Percentiles rank a stretch among this genome's conserved stretches.
These are phyloP conservation scores for Phaeophleospora eucalypticola DNA, from an alignment of 2,329 filamentous ascomycete genomes.

Conservation along the genomic window DNA sequence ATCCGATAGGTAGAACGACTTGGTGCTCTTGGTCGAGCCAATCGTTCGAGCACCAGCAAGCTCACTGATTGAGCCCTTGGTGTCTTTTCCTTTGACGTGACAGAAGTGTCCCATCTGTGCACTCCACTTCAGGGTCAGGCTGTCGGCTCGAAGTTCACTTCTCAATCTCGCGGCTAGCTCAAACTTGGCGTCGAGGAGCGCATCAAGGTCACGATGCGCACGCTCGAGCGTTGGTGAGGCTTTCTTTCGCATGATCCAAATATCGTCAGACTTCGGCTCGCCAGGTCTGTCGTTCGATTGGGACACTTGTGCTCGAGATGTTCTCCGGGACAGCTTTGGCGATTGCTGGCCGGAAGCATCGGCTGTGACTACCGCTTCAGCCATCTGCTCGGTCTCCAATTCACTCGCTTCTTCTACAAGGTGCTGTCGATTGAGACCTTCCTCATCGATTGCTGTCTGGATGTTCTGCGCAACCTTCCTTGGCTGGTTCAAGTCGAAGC, in stretches of 20 bases:
- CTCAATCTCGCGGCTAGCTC: slow-evolving; percentile 60
- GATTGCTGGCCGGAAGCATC: slow-evolving; percentile 59
- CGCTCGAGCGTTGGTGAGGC: slow-evolving; percentile 63
- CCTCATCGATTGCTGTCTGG: slow-evolving; percentile 79
- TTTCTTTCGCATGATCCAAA: slow-evolving; percentile 59
- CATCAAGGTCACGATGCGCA: slow-evolving; percentile 65
- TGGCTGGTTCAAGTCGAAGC: slow-evolving; percentile 65
- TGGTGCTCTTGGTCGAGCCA: slow-evolving; percentile 76
- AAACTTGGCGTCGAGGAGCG: slow-evolving; percentile 57
- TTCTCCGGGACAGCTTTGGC: slow-evolving; percentile 23
- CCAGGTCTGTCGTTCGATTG: slow-evolving; percentile 4
- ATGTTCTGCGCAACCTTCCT: slow-evolving; percentile 67
- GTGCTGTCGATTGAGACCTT: slow-evolving; percentile 78
- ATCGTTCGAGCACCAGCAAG: slow-evolving; percentile 53
- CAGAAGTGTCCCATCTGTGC: slow-evolving; percentile 84
- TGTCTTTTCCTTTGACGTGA: slow-evolving; percentile 80
- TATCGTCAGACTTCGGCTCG: slow-evolving; percentile 40
- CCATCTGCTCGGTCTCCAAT: slow-evolving; percentile 66
- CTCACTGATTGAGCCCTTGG: slow-evolving; percentile 42
- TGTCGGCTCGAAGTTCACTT: slow-evolving; percentile 51
- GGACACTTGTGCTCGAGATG: slow-evolving; percentile 13
- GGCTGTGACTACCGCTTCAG: slow-evolving; percentile 64
- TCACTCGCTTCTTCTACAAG: slow-evolving; percentile 69
- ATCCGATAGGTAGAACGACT: slow-evolving; percentile 75
- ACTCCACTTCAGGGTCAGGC: slow-evolving; percentile 78